These are phyloP conservation scores for Buddleja alternifolia DNA, from an alignment of 257 asterid species.

Conservation along the genomic window DNA sequence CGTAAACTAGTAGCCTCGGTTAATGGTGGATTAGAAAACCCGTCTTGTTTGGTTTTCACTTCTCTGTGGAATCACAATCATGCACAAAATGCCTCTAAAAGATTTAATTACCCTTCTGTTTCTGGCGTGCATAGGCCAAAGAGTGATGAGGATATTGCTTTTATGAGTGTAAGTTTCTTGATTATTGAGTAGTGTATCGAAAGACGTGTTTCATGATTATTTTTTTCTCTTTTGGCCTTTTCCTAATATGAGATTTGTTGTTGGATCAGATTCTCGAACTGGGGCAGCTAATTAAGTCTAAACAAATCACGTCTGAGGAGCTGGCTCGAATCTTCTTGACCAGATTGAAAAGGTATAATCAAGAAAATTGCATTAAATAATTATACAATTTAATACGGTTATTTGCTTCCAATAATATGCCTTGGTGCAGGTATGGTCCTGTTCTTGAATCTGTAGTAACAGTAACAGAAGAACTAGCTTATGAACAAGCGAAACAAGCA, in stretches of 20 bases:
- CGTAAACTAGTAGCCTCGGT: constrained; percentile 68
- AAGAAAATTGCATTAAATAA: neutral
- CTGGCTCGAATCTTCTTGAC: constrained; percentile 62
- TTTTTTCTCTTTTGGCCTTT: neutral
- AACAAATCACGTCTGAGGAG: constrained; percentile 75
- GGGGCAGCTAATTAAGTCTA: constrained; percentile 74
- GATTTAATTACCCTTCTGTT: constrained; percentile 55
- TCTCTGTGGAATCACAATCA: constrained; percentile 53
- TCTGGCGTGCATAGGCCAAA: constrained; percentile 58
- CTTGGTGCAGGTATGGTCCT: constrained; percentile 67
- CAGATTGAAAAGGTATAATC: constrained; percentile 71
- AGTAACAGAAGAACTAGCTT: constrained; percentile 89
- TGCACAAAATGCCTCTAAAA: constrained; percentile 26
- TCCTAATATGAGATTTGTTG: constrained; percentile 9
- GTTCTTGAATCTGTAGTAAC: constrained; percentile 83
- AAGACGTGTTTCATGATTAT: neutral
- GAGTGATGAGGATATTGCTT: constrained; percentile 79
- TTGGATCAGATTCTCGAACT: constrained; percentile 74
- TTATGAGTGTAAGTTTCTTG: constrained; percentile 70
- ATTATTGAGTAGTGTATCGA: neutral
- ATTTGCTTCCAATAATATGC: constrained; percentile 8
- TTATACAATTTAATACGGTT: neutral
- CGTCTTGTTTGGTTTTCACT: constrained; percentile 73
- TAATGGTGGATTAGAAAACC: constrained; percentile 81
- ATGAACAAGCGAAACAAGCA: constrained; percentile 76